Conservation (phyloP, 2,329 filamentous ascomycete genomes). For the Drechslera avenae region DNA sequence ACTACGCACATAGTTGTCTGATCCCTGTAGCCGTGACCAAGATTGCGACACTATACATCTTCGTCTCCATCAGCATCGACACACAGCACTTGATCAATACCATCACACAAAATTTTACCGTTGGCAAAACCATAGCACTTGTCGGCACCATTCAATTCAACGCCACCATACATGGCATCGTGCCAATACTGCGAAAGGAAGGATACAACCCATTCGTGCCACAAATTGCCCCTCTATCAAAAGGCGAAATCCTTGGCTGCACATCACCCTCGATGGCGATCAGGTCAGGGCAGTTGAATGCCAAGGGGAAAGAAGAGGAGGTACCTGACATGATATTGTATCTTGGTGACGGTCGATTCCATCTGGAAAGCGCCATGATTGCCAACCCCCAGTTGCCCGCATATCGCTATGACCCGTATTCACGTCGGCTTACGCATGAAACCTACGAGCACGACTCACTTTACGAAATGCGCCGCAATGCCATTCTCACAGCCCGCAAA, state of each 20-base stretch:
- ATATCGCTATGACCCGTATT: slow-evolving; percentile 97
- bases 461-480: slow-evolving; percentile 76
- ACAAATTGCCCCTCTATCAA: slow-evolving; percentile 89
- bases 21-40: slow-evolving; percentile 96
- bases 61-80: slow-evolving; percentile 97
- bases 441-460: slow-evolving; percentile 92
- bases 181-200: slow-evolving; percentile 75
- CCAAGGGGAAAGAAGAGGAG: slow-evolving; percentile 54
- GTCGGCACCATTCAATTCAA: slow-evolving; percentile 99
- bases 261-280: slow-evolving; percentile 70
- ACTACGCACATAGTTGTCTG: slow-evolving; percentile 96
- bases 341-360: slow-evolving; percentile 89
- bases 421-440: slow-evolving; percentile 86
- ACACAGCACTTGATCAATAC: slow-evolving; percentile 84
- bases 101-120: slow-evolving; percentile 82
- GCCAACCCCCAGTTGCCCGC: slow-evolving; percentile 91
- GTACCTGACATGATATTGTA: slow-evolving; percentile 77
- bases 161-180: slow-evolving; percentile 87
- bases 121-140: slow-evolving; percentile 85
- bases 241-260: slow-evolving; percentile 96
- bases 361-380: slow-evolving; percentile 98
- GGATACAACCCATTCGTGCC: slow-evolving; percentile 87
- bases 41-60: slow-evolving; percentile 97
- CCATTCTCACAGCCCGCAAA: slow-evolving; percentile 74
- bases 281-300: slow-evolving; percentile 41